Evolutionary conservation across 1,284 basidiomycete species (phyloP).

Genomic region (Apiotrichum porosum): DNA sequence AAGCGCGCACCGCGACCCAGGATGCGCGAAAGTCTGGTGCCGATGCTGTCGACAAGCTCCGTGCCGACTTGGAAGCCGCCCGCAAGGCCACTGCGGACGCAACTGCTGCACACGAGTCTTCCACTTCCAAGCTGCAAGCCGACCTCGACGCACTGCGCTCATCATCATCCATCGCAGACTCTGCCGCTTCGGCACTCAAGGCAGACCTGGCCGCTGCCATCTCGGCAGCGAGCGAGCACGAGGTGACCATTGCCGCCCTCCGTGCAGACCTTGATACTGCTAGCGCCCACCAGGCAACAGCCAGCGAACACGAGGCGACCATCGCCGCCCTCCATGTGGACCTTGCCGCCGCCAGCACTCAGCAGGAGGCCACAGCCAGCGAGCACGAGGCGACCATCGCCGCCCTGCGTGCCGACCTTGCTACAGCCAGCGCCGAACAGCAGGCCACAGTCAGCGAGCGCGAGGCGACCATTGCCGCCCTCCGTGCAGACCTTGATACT

Average conservation of each 20-base stretch:
- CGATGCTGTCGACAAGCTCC: neutral
- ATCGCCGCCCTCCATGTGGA: neutral
- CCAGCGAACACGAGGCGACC: neutral
- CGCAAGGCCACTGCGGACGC: neutral
- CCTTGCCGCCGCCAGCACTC: neutral
- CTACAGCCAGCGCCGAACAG: neutral
- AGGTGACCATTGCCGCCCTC: neutral
- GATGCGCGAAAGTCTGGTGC: neutral
- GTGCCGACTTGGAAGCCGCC: neutral
- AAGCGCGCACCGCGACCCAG: neutral
- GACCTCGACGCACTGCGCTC: neutral
- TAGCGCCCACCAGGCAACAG: too few relatives aligned
- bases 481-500: slow-evolving; percentile 4
- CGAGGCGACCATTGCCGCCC: slow-evolving; percentile 2
- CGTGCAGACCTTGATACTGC: neutral
- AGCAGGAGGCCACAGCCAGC: neutral
- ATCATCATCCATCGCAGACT: neutral
- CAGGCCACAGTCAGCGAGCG: too few relatives aligned
- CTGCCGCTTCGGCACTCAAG: neutral
- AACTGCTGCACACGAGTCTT: neutral
- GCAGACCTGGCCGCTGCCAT: neutral
- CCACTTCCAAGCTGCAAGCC: neutral
- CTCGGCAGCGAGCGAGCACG: neutral
- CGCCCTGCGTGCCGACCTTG: slow-evolving; percentile 1
- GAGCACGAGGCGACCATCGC: slow-evolving; percentile 1